These are phyloP conservation scores for Solanum arcanum DNA, from an alignment of 257 asterid species.

Conservation along the genomic window DNA sequence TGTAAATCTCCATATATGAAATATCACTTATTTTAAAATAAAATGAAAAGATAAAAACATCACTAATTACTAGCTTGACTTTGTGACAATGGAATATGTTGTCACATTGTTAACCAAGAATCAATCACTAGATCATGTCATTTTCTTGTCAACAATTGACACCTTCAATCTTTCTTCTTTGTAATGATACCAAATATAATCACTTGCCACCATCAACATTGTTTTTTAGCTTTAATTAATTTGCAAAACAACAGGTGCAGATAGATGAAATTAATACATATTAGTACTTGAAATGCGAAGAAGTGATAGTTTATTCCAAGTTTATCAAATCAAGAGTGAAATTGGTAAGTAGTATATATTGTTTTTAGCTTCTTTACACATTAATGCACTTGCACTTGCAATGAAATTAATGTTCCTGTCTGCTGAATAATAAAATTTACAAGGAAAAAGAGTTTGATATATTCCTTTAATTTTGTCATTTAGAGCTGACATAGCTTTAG, in stretches of 20 bases:
- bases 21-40: neutral
- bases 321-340: slow-evolving; percentile 16
- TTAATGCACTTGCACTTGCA: neutral
- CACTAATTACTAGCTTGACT: neutral
- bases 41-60: neutral
- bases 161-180: neutral
- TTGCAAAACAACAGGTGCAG: neutral
- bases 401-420: neutral
- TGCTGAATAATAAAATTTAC: neutral
- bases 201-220: neutral
- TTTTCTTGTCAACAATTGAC: neutral
- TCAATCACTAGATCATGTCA: neutral
- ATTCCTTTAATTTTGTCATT: no score
- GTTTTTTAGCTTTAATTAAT: neutral
- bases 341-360: neutral
- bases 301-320: neutral
- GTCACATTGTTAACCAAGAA: neutral
- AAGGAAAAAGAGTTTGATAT: no score
- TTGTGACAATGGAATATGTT: neutral
- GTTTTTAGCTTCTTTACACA: neutral
- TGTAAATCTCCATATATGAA: no score
- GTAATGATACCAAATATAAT: neutral
- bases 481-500: no score
- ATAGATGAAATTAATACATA: neutral
- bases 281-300: neutral